These are phyloP conservation scores for Aspergillus hortae DNA, from an alignment of 2,329 filamentous ascomycete species.

Conservation along the genomic window DNA sequence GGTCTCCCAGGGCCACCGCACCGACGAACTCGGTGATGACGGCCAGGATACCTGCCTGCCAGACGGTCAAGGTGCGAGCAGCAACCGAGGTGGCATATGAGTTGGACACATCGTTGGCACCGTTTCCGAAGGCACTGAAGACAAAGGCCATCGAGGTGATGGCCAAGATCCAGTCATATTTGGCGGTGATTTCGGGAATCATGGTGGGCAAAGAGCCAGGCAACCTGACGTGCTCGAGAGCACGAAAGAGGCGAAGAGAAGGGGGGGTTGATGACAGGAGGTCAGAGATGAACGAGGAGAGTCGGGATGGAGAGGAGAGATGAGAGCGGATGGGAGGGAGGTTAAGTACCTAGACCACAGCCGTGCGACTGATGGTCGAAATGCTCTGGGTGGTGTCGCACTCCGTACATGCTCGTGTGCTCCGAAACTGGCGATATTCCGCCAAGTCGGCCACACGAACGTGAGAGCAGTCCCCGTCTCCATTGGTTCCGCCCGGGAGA, in stretches of 20 bases:
- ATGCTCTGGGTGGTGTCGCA: neutral
- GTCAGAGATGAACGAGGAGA: neutral
- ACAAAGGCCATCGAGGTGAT: constrained; percentile 26
- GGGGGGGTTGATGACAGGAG: neutral
- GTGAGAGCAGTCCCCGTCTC: neutral
- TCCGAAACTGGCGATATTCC: neutral
- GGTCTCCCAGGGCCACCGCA: constrained; percentile 50
- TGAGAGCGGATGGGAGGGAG: neutral
- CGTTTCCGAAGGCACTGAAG: constrained; percentile 27
- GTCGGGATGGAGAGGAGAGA: neutral
- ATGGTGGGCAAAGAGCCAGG: constrained; percentile 13
- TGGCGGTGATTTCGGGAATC: constrained; percentile 20
- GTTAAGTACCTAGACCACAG: too few relatives aligned
- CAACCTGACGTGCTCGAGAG: neutral
- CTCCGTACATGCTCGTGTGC: neutral
- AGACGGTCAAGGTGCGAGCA: constrained; percentile 51
- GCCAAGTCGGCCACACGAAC: neutral
- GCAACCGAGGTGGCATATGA: constrained; percentile 53
- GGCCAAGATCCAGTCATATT: constrained; percentile 29
- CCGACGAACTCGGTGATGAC: constrained; percentile 51
- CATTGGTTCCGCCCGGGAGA: neutral
- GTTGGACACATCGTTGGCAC: constrained; percentile 50
- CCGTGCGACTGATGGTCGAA: too few relatives aligned
- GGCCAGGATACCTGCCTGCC: constrained; percentile 49
- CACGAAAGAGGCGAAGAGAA: neutral